Base-by-base conservation (phyloP, 768 basidiomycete genomes). In the Coprinellus aureogranulatus region DNA sequence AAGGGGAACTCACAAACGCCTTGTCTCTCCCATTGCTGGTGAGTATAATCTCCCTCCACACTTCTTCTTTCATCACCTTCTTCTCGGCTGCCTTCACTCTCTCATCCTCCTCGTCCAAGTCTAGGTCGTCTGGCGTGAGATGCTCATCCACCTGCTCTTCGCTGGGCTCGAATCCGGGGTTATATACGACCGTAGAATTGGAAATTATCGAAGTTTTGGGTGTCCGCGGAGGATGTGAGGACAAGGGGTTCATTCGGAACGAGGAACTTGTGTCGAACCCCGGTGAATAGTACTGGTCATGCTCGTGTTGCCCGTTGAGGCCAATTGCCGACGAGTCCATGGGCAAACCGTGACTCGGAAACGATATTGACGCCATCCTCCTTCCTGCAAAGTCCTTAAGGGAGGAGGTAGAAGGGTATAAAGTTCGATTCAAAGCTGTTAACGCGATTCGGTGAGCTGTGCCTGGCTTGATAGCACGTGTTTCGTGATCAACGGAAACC, bases 11-110 rank as follows among this genome's bases (percentile, higher is more conserved):
- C 47, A 41, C 91, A 67, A 94, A 87, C 27, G 85, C 84, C 74
- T 94, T 94, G 72, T 94, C 92, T 63, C 92, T 79, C 51, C 92
- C 92, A 62, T 83, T 79, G 63, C 88, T 89, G 27, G 89, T 87
- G 64, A 85, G 78, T 53, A 93, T 75, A 69, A 93, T 83, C 57
- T 92, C 92, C 61, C 85, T 78, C 89, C 88, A 92, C 6, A 94
- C 81, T 30, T 91, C 90, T 66, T 87, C 87, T 42, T 69, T 71
- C 28, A 76, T 71, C 25, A 92, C 77, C 54, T 72, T 80, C 63
- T 69, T 69, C 63, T 80, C 78, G 11, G 76, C 76, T 31, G 66
- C 69, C 67, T 76, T 72, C 11, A 75, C 75, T 53, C 68, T 72
- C 47, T 77, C 82, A 54, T 80, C 74, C 60, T 81, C 79, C 34